Conservation (phyloP, 306 rosid species). For the Hippophae rhamnoides region DNA sequence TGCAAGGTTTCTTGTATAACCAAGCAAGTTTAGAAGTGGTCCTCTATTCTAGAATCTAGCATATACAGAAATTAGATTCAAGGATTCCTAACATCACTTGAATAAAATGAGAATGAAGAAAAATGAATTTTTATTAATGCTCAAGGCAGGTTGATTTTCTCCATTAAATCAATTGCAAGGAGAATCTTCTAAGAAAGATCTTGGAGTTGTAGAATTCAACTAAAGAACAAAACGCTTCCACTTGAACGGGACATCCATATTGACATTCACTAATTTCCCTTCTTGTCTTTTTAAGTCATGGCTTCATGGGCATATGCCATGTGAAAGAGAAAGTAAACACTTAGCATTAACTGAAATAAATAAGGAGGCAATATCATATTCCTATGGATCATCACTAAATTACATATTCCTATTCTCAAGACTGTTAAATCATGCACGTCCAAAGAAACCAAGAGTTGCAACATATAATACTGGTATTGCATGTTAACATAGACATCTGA, state of each 20-base stretch:
- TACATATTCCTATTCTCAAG: conserved; percentile 18
- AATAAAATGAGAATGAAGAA: conserved; percentile 25
- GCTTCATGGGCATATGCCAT: conserved; percentile 33
- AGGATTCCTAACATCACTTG: conserved; percentile 26
- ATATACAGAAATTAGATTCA: conserved; percentile 32
- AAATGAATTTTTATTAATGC: conserved; percentile 12
- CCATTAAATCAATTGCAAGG: conserved; percentile 30
- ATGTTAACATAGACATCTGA: background rate
- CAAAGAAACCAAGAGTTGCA: conserved; percentile 24
- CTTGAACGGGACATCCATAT: conserved; percentile 41
- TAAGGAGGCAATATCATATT: conserved; percentile 27
- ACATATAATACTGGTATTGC: conserved; percentile 10
- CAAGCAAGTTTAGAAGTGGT: conserved; percentile 46
- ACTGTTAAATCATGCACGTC: conserved; percentile 46
- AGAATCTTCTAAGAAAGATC: conserved; percentile 46
- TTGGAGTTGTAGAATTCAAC: conserved; percentile 26
- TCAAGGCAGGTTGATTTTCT: conserved; percentile 16
- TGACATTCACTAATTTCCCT: conserved; percentile 40
- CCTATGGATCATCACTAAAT: conserved; percentile 19
- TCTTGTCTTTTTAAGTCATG: conserved; percentile 14
- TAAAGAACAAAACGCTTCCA: conserved; percentile 32
- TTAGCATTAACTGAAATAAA: conserved; percentile 18
- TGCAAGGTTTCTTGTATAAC: conserved; percentile 26
- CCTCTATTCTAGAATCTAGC: conserved; percentile 39
- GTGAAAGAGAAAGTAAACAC: conserved; percentile 31